A percentile compares a stretch with the other conserved stretches of the same genome.
Evolutionary conservation across 495 filamentous ascomycete species (phyloP).

Genomic region (Aspergillus egyptiacus): DNA sequence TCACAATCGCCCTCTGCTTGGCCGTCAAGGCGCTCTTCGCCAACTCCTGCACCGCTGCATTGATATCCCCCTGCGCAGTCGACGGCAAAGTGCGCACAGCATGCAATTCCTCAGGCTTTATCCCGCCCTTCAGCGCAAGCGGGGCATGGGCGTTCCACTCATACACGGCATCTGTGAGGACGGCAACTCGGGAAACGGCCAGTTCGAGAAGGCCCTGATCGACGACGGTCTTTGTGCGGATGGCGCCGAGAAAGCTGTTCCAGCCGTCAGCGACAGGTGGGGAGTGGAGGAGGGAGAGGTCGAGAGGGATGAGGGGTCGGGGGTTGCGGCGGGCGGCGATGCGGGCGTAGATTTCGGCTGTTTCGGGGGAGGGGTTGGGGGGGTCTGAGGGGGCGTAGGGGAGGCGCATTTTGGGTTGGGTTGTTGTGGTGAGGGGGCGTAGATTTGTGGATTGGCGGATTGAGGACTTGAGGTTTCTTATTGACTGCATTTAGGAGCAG

Average conservation of each 20-base stretch:
- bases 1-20: constrained; percentile 54
- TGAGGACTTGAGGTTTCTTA: neutral
- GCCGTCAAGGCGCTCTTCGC: constrained; percentile 43
- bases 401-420: constrained; percentile 53
- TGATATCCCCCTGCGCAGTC: constrained; percentile 26
- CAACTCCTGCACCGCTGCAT: constrained; percentile 20
- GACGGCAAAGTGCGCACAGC: constrained; percentile 38
- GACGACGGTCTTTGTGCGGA: constrained; percentile 60
- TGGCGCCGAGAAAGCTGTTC: constrained; percentile 67
- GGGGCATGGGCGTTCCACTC: constrained; percentile 77
- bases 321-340: constrained; percentile 56
- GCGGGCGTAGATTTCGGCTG: constrained; percentile 50
- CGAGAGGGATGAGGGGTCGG: constrained; percentile 59
- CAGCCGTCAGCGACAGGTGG: constrained; percentile 67
- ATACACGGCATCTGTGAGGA: constrained; percentile 66
- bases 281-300: constrained; percentile 64
- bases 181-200: constrained; percentile 55
- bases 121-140: constrained; percentile 45
- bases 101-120: constrained; percentile 38
- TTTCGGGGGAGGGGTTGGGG: constrained; percentile 20
- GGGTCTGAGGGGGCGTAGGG: constrained; percentile 56
- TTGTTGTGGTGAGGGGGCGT: constrained; percentile 3
- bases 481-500: neutral
- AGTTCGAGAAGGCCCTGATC: constrained; percentile 45
- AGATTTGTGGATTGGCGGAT: neutral